Evolutionary conservation across 495 filamentous ascomycete species (phyloP).

Genomic region (Pyrenula massariospora): DNA sequence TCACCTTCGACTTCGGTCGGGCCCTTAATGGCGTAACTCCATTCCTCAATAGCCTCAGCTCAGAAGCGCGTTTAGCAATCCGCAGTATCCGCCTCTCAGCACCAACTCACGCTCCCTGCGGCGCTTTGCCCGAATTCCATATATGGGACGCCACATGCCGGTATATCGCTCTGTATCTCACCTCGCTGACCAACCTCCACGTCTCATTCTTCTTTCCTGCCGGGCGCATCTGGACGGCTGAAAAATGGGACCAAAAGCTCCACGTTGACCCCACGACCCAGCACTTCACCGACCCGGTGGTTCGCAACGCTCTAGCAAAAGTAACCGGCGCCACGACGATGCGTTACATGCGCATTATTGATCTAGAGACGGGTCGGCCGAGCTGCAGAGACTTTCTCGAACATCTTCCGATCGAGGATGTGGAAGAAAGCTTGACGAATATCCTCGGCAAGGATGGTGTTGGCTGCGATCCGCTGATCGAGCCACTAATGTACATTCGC

Average conservation of each 20-base stretch:
- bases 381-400: background rate
- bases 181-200: background rate
- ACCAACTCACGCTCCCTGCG: background rate
- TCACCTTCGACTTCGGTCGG: background rate
- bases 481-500: background rate
- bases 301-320: background rate
- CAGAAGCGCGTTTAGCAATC: background rate
- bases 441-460: background rate
- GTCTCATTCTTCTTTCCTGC: background rate
- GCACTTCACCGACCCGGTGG: background rate
- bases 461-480: background rate
- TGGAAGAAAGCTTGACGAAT: background rate
- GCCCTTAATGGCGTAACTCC: background rate
- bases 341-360: background rate
- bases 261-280: background rate
- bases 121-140: background rate
- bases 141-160: background rate
- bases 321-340: background rate
- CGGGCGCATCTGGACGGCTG: background rate
- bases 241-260: background rate
- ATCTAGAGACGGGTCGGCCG: background rate
- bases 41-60: background rate
- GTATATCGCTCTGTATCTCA: background rate
- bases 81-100: background rate
- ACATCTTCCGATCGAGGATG: background rate